phyloP scores from a whole-genome alignment of 257 asterid species.

The Ehretia macrophylla region DNA sequence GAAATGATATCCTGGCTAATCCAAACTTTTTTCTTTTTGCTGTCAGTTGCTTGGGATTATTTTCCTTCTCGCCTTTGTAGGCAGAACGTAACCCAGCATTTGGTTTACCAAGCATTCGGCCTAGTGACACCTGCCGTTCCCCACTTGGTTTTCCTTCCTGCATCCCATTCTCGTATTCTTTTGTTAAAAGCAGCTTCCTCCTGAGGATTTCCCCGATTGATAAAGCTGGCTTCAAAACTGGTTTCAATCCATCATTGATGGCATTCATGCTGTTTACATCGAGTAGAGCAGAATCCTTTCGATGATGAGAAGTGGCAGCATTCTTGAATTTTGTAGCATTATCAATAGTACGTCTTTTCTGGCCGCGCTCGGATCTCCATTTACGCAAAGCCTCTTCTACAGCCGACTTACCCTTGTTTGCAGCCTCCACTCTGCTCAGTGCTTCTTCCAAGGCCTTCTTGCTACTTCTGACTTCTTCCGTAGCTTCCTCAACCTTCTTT shows the following conservation, averaged over 20 bases:
- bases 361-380: conserved; percentile 89
- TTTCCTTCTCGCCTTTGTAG: conserved; percentile 44
- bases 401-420: conserved; percentile 47
- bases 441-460: conserved; percentile 78
- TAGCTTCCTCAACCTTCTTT: conserved; percentile 77
- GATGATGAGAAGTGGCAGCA: conserved; percentile 31
- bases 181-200: conserved; percentile 68
- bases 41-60: conserved; percentile 37
- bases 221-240: conserved; percentile 50
- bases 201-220: conserved; percentile 59
- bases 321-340: conserved; percentile 65
- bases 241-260: conserved; percentile 36
- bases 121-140: conserved; percentile 62
- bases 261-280: conserved; percentile 48
- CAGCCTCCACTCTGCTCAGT: conserved; percentile 65
- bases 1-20: conserved; percentile 55
- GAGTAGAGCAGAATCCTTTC: conserved; percentile 45
- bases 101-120: conserved; percentile 61
- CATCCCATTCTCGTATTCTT: conserved; percentile 52
- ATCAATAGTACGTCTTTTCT: conserved; percentile 47
- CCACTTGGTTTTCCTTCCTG: conserved; percentile 10
- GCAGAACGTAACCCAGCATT: conserved; percentile 17
- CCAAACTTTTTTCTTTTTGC: conserved; percentile 87
- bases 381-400: conserved; percentile 80
- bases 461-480: conserved; percentile 64